phyloP scores from a whole-genome alignment of 768 basidiomycete genomes.

The Russula emetica region DNA sequence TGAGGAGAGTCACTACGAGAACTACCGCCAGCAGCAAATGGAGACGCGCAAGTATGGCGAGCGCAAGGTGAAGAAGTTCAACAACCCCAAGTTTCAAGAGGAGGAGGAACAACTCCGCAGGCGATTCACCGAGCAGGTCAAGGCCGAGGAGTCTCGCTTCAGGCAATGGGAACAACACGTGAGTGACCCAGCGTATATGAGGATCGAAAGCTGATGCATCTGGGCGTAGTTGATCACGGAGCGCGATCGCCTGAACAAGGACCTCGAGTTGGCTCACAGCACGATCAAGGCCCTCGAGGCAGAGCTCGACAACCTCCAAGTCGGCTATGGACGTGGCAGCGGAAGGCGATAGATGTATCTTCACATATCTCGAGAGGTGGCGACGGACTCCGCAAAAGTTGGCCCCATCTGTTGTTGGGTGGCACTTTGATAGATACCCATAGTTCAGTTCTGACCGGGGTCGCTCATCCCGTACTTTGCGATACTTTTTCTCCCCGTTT shows the following conservation, averaged over 20 bases:
- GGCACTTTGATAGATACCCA: constrained; percentile 23
- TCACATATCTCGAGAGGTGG: neutral
- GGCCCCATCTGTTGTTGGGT: neutral
- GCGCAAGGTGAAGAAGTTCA: constrained; percentile 95
- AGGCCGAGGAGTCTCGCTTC: constrained; percentile 95
- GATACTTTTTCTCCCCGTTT: constrained; percentile 8
- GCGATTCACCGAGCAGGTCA: constrained; percentile 99
- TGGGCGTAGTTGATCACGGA: constrained; percentile 87
- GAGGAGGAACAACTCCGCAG: constrained; percentile 96
- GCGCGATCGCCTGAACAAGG: constrained; percentile 98
- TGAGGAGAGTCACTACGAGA: constrained; percentile 95
- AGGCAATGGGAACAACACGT: constrained; percentile 99
- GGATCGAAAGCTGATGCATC: constrained; percentile 25
- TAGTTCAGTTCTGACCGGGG: constrained; percentile 13
- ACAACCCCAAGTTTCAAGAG: constrained; percentile 99
- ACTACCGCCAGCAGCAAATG: constrained; percentile 98
- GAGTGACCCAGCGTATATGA: constrained; percentile 34
- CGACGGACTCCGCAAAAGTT: constrained; percentile 6
- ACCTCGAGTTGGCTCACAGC: constrained; percentile 88
- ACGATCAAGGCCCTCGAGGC: constrained; percentile 88
- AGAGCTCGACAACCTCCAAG: constrained; percentile 85
- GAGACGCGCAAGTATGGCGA: constrained; percentile 99
- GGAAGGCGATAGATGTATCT: constrained; percentile 47
- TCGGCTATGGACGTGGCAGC: constrained; percentile 75
- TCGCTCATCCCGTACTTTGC: constrained; percentile 5